Percentiles rank a stretch among this genome's conserved stretches.
These are phyloP conservation scores for Cyclotella choctawhatcheeana DNA, from an alignment of 108 stramenopile species.

Conservation along the genomic window DNA sequence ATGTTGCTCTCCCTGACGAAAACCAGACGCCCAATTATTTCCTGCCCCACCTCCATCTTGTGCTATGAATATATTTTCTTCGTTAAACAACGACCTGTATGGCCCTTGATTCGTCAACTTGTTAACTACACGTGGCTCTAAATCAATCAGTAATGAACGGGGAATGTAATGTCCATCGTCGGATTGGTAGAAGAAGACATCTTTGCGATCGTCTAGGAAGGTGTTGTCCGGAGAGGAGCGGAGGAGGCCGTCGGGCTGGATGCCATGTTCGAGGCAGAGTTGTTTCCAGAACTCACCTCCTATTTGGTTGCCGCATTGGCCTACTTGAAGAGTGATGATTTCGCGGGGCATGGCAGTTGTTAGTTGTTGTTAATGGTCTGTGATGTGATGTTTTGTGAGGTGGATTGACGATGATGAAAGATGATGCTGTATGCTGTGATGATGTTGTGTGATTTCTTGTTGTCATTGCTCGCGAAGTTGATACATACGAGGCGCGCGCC, in stretches of 20 bases:
- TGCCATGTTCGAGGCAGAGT: conserved; percentile 98
- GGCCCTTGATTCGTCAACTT: conserved; percentile 77
- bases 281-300: conserved; percentile 99
- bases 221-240: not conserved
- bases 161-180: conserved; percentile 90
- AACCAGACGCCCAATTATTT: conserved; percentile 98
- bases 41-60: conserved; percentile 98
- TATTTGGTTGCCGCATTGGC: conserved; percentile 99
- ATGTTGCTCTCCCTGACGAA: conserved; percentile 92
- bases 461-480: too few relatives aligned
- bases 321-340: conserved; percentile 98
- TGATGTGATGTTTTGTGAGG: not conserved
- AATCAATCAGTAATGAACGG: conserved; percentile 93
- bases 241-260: conserved; percentile 93
- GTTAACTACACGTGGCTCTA: conserved; percentile 98
- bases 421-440: not conserved
- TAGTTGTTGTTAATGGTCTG: not conserved
- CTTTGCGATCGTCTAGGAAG: conserved; percentile 88
- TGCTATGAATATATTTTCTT: conserved; percentile 96
- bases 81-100: conserved; percentile 92
- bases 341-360: conserved; percentile 91
- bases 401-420: not conserved
- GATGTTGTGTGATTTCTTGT: too few relatives aligned
- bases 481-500: too few relatives aligned
- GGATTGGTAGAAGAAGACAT: conserved; percentile 98